These are phyloP conservation scores for Fomitopsis pinicola DNA, from an alignment of 1,284 basidiomycete genomes.

Conservation along the genomic window DNA sequence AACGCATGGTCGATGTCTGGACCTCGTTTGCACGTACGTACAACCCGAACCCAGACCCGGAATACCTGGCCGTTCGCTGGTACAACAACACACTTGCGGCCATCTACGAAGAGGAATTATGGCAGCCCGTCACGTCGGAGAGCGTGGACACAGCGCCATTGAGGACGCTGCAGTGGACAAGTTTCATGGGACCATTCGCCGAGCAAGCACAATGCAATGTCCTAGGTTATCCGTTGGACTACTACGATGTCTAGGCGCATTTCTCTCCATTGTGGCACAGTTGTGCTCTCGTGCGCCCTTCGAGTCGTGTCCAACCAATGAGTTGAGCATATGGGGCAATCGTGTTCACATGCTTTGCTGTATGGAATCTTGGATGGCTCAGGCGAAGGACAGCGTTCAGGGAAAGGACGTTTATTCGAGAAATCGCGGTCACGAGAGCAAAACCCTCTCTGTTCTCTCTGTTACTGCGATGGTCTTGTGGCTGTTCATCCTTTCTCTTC, in stretches of 20 bases:
- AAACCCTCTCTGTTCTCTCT: too few species aligned
- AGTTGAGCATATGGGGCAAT: too few species aligned
- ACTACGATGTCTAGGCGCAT: slow-evolving; percentile 9
- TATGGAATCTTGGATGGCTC: too few species aligned
- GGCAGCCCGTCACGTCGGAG: slow-evolving; percentile 21
- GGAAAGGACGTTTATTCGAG: background rate
- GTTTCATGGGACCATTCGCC: slow-evolving; percentile 22
- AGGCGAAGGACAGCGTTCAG: background rate
- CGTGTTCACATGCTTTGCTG: too few species aligned
- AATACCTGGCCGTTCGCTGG: slow-evolving; percentile 31
- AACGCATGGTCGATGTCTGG: slow-evolving; percentile 34
- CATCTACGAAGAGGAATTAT: slow-evolving; percentile 18
- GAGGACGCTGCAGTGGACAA: slow-evolving; percentile 24
- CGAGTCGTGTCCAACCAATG: too few species aligned
- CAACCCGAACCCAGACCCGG: slow-evolving; percentile 36
- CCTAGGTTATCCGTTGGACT: slow-evolving; percentile 19
- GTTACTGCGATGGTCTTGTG: too few species aligned
- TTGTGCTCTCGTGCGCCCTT: too few species aligned
- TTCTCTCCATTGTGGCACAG: too few species aligned
- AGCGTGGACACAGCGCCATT: slow-evolving; percentile 17
- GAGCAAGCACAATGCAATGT: slow-evolving; percentile 25
- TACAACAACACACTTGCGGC: slow-evolving; percentile 19
- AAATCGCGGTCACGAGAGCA: background rate
- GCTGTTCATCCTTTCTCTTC: background rate
- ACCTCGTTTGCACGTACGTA: slow-evolving; percentile 35